Evolutionary conservation across 2,329 filamentous ascomycete species (phyloP), one percentile per base, ranked within the genome.

Genomic region (Aureobasidium namibiae): DNA sequence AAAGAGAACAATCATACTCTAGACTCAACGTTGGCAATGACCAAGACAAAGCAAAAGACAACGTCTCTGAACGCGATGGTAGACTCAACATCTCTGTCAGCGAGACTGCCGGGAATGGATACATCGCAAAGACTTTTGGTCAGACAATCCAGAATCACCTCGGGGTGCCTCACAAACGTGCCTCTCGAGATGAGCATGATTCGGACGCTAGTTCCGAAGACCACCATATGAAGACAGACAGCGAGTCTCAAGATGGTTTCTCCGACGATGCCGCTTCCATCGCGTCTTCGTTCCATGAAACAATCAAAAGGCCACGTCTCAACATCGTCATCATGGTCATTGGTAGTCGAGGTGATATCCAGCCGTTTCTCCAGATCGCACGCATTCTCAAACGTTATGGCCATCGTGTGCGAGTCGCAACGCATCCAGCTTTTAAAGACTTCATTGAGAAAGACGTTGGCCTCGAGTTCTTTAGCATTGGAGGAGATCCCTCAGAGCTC

Each of bases 281-380:
- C 38, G 63, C 68, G 33, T 63, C 65, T 26, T 63, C 66, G 0
- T 57, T 71, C 52, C 65, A 65, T 9, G 61, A 63, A 1, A 63
- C 61, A 4, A 62, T 65, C 14, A 49, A 56, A 8, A 60, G 73
- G n/a, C 79, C 84, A 1, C 75, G 70, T 10, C 75, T 94, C 48
- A 92, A 91, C 69, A 87, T 94, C 56, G 88, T 91, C 29, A 86
- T 92, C 65, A 90, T 91, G 82, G 87, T 92, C 7, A 90, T 92
- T 65, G 89, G 89, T 2, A 89, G 84, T 2, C 79, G 89, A 50
- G 89, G 89, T 36, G 89, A 94, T 67, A 86, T 88, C 2, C 89
- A 94, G 68, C 89, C 89, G 0, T 94, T 94, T 62, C 72, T 94
- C 21, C 85, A 84, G 64, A 81, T 94, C 50, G 88, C 86, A 21